phyloP scores from a whole-genome alignment of 495 filamentous ascomycete genomes.

The Xylaria venustula region DNA sequence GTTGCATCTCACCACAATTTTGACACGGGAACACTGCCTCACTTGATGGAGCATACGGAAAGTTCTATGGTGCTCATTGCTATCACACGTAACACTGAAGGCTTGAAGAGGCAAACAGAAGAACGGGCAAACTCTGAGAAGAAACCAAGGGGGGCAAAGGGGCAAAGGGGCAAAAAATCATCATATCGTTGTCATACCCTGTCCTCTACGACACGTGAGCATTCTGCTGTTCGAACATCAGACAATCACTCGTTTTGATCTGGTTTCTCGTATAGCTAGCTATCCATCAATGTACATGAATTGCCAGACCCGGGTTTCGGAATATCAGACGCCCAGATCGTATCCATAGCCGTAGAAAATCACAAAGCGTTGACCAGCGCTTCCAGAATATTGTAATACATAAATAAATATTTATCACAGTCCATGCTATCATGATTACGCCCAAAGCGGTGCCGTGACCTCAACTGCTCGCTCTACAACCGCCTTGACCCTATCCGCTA shows the following conservation, averaged over 20 bases:
- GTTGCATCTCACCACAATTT: not conserved
- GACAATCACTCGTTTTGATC: not conserved
- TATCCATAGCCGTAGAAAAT: not conserved
- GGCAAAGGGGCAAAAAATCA: slow-evolving; percentile 4
- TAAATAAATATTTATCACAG: not conserved
- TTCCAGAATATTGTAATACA: not conserved
- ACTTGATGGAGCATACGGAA: not conserved
- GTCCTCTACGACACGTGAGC: not conserved
- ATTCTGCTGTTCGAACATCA: not conserved
- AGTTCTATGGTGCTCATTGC: not conserved
- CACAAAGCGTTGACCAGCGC: not conserved
- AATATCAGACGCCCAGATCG: not conserved
- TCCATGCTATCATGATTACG: slow-evolving; percentile 13
- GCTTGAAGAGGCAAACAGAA: too few species aligned
- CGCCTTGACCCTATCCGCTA: slow-evolving; percentile 77
- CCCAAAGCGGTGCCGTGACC: slow-evolving; percentile 74
- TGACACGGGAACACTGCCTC: not conserved
- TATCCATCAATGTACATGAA: not conserved
- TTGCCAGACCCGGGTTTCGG: not conserved
- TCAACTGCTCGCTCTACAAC: slow-evolving; percentile 93
- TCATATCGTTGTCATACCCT: too few species aligned
- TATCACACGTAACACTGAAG: not conserved
- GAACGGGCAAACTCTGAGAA: too few species aligned
- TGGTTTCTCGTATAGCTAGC: not conserved
- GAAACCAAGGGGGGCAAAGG: not conserved